Evolutionary conservation across 2,329 filamentous ascomycete species (phyloP), one percentile per base, ranked within the genome.

Genomic region (Claviceps purpurea): DNA sequence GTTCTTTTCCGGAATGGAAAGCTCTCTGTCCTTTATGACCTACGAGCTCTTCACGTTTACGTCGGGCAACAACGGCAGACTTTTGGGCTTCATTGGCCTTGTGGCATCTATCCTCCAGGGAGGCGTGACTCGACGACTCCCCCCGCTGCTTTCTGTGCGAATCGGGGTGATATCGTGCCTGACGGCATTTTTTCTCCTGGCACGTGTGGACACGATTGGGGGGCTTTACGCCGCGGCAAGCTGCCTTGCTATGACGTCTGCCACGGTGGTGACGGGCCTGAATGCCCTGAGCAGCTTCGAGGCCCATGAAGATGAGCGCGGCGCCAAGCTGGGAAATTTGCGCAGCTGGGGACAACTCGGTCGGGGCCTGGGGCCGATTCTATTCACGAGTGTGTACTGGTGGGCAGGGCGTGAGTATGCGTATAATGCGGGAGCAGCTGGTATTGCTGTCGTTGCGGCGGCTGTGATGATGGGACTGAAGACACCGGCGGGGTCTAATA

Each of bases 1-100:
- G 13, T 95, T 95, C 70, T 98, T 98, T 70, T 95, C 89, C 2
- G 93, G 93, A 55, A 91, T 98, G 85, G 93, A 98, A 65, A 97
- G 95, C 68, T 95, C 89, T 1, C 78, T 98, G 3, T 90, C 93
- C 0, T 98, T 98, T 67, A 90, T 98, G 81, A 97, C 91, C 0
- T 95, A 93, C 61, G 91, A 95, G 50, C 79, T 98, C 45, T 97
- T 97, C 67, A 78, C 79, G 8, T 94, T 93, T 64, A 80, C 76
- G 11, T 85, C 89, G 1, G 79, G 82, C 44, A 79, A 88, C 50
- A 95, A 94, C 58, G 93, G 93, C 16, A 81, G 83, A 11, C 75
- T 98, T 2, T 81, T 98, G 2, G 91, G 93, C 5, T 93, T 87
- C 67, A 87, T 98, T 61, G 93, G 93, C 0, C 79, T 98, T 3